Evolutionary conservation across 208 protist genomes (phyloP).

Genomic region (Trichomonas tenax): DNA sequence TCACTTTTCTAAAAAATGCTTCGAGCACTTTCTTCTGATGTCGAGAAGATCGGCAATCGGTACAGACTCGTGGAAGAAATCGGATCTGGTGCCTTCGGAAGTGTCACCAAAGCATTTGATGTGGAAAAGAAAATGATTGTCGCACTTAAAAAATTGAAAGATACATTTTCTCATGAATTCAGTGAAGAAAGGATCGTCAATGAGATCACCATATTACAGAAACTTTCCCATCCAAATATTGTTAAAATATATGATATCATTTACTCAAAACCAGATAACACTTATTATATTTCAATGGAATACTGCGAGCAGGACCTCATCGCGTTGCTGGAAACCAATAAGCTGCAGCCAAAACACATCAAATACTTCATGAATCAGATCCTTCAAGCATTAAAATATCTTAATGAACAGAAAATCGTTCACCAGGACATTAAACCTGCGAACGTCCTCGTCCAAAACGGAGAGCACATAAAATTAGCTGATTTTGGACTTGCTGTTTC

Average conservation of each 20-base stretch:
- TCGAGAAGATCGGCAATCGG: not conserved
- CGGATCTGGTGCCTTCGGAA: not conserved
- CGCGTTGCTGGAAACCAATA: not conserved
- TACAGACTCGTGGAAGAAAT: not conserved
- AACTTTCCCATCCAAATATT: not conserved
- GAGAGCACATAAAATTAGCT: not conserved
- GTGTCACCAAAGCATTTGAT: not conserved
- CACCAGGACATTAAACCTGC: not conserved
- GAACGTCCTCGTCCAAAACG: not conserved
- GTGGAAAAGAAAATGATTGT: not conserved
- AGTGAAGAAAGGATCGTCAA: not conserved
- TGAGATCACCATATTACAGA: not conserved
- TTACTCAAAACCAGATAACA: not conserved
- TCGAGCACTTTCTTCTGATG: not conserved
- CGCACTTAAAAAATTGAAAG: not conserved
- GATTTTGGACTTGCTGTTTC: not conserved
- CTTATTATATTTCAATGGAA: not conserved
- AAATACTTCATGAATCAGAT: not conserved
- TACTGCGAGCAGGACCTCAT: not conserved
- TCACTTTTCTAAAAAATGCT: too few species aligned
- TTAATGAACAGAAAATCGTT: not conserved
- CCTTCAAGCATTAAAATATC: not conserved
- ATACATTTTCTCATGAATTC: not conserved
- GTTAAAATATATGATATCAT: not conserved
- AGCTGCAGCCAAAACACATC: not conserved